These are phyloP conservation scores for Solanum tarapatanum DNA, from an alignment of 257 asterid species.

Conservation along the genomic window DNA sequence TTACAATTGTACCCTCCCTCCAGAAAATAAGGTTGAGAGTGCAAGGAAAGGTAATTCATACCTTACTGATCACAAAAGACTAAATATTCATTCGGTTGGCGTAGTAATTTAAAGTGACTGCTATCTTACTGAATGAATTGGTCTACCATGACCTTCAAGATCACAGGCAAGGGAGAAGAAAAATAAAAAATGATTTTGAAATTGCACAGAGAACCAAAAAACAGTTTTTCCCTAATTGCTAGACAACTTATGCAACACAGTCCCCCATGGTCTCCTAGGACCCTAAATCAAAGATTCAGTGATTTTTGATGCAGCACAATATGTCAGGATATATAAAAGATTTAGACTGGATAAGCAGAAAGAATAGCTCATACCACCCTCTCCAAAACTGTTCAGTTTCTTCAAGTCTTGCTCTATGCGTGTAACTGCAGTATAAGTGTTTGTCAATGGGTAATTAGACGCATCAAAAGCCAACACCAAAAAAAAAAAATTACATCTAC, in stretches of 20 bases:
- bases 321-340: not conserved
- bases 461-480: not conserved
- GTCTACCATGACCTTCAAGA: not conserved
- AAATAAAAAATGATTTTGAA: not conserved
- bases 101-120: not conserved
- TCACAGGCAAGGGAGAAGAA: not conserved
- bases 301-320: not conserved
- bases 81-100: not conserved
- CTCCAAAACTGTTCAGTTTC: constrained; percentile 90
- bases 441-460: not conserved
- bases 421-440: constrained; percentile 42
- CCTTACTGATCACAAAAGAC: not conserved
- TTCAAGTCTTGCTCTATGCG: constrained; percentile 80
- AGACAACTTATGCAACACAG: not conserved
- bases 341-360: not conserved
- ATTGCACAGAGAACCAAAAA: not conserved
- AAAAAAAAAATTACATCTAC: not conserved
- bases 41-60: not conserved
- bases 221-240: not conserved
- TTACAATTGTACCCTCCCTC: not conserved
- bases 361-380: constrained; percentile 61
- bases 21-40: not conserved
- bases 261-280: not conserved
- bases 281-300: not conserved
- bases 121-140: not conserved